Evolutionary conservation across 495 filamentous ascomycete genomes (phyloP), one percentile per base, ranked within the genome.

Genomic region (Glarea lozoyensis): DNA sequence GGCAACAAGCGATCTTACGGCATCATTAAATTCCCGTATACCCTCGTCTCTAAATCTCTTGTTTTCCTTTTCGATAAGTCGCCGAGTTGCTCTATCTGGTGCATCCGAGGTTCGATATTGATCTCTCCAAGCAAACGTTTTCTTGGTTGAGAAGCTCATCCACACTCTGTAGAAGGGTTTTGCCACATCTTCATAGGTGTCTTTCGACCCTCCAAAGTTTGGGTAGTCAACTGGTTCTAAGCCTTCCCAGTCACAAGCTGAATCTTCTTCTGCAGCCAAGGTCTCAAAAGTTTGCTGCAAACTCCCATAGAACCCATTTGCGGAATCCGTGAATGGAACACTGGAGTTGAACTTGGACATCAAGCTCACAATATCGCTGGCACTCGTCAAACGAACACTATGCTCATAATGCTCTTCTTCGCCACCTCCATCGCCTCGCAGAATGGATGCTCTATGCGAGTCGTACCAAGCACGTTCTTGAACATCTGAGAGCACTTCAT

Each of bases 381-480:
- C 71, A 11, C 82, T 88, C 10, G 87, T 94, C 49, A 90, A 62
- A 6, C 71, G 72, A 23, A 75, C 64, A 54, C 84, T 75, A 41
- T 81, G 66, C 20, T 78, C 78, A 51, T 76, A 84, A 31, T 70
- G 62, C 12, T 59, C 60, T 34, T 78, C 69, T 39, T 76, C 70
- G 11, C 75, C 79, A 10, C 40, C 50, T 24, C 24, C 30, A 45
- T 48, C 41, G 1, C 48, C 53, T 2, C 76, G 72, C 38, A 96
- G 66, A 37, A 97, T 88, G 11, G 79, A 80, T 48, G 88, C 82
- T 39, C 86, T 82, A 54, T 99, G 92, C 17, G 87, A 84, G 55
- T 99, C 90, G 61, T 99, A 99, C 92, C 92, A 97, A 7, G 89
- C 82, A 35, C 93, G 79, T 59, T 99, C 92, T 59, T 97, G 89